Evolutionary conservation across 2,329 filamentous ascomycete species (phyloP).

Genomic region (Achaetomium macrosporum): DNA sequence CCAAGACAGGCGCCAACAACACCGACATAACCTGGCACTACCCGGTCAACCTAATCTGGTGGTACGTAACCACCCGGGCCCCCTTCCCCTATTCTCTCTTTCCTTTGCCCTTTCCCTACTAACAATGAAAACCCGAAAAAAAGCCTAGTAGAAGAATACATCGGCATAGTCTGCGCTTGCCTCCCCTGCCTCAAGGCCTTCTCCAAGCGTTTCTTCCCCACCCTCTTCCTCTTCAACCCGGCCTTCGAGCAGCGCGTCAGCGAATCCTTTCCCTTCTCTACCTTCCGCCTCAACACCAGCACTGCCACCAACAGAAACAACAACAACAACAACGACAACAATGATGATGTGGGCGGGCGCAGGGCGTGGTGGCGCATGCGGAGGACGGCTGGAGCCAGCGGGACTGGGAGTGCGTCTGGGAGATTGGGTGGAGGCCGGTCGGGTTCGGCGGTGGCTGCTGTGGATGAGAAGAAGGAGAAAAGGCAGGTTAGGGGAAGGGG

Average conservation of each 20-base stretch:
- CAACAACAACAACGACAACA: not conserved
- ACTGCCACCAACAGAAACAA: not conserved
- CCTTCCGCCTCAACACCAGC: not conserved
- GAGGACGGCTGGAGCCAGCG: not conserved
- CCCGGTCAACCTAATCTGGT: slow-evolving; percentile 14
- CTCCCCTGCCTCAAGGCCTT: slow-evolving; percentile 15
- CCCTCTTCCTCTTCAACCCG: slow-evolving; percentile 5
- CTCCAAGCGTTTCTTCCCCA: slow-evolving; percentile 10
- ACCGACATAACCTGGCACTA: slow-evolving; percentile 14
- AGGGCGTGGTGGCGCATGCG: not conserved
- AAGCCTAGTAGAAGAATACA: slow-evolving; percentile 14
- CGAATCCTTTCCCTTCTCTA: not conserved
- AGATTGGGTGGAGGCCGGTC: too few relatives aligned
- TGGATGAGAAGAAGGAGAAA: too few relatives aligned
- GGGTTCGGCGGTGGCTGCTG: not conserved
- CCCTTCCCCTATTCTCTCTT: not conserved
- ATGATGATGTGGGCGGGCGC: not conserved
- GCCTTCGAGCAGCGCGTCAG: slow-evolving; percentile 4
- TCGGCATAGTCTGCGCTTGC: slow-evolving; percentile 15
- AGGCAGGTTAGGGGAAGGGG: not conserved
- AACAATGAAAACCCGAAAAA: not conserved
- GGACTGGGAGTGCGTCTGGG: too few relatives aligned
- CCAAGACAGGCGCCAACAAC: not conserved
- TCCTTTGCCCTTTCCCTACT: not conserved
- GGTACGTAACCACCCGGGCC: not conserved